phyloP scores from a whole-genome alignment of 2,329 filamentous ascomycete species.

The Domatiomyces globalis region DNA sequence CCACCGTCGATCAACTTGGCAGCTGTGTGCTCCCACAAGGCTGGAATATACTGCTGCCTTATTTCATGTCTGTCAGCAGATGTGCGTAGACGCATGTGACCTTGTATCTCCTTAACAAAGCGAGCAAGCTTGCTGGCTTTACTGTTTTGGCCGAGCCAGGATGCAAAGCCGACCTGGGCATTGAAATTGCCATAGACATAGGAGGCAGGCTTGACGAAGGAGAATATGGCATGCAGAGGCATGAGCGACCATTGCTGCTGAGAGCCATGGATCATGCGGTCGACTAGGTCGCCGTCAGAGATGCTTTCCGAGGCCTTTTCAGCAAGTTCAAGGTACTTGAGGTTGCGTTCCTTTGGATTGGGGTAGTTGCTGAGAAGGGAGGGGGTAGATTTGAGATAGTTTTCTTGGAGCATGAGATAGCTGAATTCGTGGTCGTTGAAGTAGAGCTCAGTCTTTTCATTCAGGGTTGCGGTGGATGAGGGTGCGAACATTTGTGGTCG shows the following conservation, averaged over 20 bases:
- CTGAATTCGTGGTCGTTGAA: conserved; percentile 99
- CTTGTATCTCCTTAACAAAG: conserved; percentile 83
- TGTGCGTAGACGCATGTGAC: conserved; percentile 83
- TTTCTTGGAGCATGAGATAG: conserved; percentile 94
- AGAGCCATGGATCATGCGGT: conserved; percentile 94
- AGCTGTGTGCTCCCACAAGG: conserved; percentile 70
- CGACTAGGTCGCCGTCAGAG: conserved; percentile 89
- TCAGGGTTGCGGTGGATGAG: conserved; percentile 71
- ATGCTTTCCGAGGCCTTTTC: conserved; percentile 89
- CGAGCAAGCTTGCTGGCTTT: conserved; percentile 64
- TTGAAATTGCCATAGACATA: conserved; percentile 68
- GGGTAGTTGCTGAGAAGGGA: conserved; percentile 47
- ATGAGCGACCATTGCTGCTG: conserved; percentile 98
- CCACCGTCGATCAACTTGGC: conserved; percentile 62
- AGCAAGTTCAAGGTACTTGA: conserved; percentile 74
- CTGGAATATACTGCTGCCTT: conserved; percentile 82
- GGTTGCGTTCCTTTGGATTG: conserved; percentile 49
- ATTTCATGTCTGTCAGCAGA: conserved; percentile 89
- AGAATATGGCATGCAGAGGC: conserved; percentile 91
- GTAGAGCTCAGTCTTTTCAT: conserved; percentile 96
- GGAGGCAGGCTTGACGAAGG: conserved; percentile 80
- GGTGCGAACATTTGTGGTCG: conserved; percentile 72
- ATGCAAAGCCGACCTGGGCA: conserved; percentile 60
- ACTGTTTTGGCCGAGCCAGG: conserved; percentile 92
- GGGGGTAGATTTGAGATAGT: conserved; percentile 78